These are phyloP conservation scores for Discostella pseudostelligera DNA, from an alignment of 108 stramenopile species.

Conservation along the genomic window DNA sequence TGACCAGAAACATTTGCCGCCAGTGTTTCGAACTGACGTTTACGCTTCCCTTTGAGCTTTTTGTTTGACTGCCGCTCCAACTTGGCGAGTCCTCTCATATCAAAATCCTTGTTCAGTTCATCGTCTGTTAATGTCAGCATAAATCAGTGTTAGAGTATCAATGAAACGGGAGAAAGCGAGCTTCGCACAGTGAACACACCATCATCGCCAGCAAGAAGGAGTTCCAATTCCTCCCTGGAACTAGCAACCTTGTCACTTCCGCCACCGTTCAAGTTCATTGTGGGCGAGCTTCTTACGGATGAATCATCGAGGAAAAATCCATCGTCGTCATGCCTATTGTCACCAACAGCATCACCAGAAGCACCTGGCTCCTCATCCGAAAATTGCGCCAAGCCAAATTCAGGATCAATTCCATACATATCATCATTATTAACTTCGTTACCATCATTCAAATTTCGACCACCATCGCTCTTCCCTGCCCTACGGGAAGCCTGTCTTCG, in stretches of 20 bases:
- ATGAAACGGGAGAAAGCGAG: not conserved
- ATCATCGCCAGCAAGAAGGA: conserved; percentile 78
- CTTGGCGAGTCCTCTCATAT: conserved; percentile 81
- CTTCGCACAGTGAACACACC: conserved; percentile 22
- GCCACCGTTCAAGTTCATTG: conserved; percentile 11
- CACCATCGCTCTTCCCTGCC: conserved; percentile 29
- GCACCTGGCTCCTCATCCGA: conserved; percentile 45
- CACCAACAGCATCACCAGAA: conserved; percentile 13
- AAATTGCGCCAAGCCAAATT: conserved; percentile 44
- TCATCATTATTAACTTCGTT: conserved; percentile 31
- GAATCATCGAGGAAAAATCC: conserved; percentile 48
- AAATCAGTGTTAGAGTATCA: not conserved
- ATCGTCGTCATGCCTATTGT: conserved; percentile 26
- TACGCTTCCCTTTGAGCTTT: conserved; percentile 75
- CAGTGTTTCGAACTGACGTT: conserved; percentile 74
- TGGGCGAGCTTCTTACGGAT: not conserved
- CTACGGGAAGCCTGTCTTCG: conserved; percentile 54
- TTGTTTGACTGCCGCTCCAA: conserved; percentile 79
- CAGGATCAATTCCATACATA: conserved; percentile 46
- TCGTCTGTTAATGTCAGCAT: conserved; percentile 49
- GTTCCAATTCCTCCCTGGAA: conserved; percentile 69
- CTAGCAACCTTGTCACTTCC: conserved; percentile 14
- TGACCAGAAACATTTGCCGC: conserved; percentile 72
- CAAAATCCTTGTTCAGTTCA: conserved; percentile 71
- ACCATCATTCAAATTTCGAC: conserved; percentile 6